Conservation (phyloP, 2,329 filamentous ascomycete species). For the Monosporascus sp. region DNA sequence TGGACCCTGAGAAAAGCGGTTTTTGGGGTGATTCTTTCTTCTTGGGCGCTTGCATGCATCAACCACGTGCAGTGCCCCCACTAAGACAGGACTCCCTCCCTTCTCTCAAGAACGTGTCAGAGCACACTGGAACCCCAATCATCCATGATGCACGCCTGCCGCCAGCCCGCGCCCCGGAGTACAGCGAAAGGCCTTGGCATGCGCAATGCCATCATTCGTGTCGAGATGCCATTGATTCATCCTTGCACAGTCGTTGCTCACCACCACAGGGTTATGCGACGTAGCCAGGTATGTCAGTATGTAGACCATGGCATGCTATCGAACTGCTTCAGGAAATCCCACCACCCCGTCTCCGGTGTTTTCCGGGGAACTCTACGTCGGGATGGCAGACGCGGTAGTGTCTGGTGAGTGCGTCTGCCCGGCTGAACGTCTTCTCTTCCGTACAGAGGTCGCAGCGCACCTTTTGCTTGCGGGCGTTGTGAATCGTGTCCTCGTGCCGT, state of each 20-base stretch:
- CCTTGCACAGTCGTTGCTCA: background rate
- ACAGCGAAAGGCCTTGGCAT: no score
- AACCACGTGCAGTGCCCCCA: no score
- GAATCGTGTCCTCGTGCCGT: constrained; percentile 93
- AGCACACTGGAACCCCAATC: no score
- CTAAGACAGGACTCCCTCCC: no score
- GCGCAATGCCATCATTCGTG: background rate
- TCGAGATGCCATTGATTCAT: background rate
- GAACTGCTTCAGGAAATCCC: background rate
- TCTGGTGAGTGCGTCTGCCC: constrained; percentile 87
- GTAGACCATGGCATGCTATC: background rate
- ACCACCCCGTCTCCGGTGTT: constrained; percentile 38
- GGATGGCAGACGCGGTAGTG: constrained; percentile 95
- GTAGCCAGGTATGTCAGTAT: no score
- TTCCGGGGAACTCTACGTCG: constrained; percentile 75
- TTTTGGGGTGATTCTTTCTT: no score
- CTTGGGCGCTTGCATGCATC: no score
- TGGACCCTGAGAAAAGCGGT: constrained; percentile 1
- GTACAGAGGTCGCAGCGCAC: constrained; percentile 88
- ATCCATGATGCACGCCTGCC: no score
- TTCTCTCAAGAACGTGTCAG: no score
- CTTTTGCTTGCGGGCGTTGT: constrained; percentile 91
- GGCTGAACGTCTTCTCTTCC: constrained; percentile 94
- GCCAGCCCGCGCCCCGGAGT: no score
- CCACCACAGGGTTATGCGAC: no score